Base-by-base conservation (phyloP, 192 early-diverging fungal species). In the Backusella parvicylindrica region DNA sequence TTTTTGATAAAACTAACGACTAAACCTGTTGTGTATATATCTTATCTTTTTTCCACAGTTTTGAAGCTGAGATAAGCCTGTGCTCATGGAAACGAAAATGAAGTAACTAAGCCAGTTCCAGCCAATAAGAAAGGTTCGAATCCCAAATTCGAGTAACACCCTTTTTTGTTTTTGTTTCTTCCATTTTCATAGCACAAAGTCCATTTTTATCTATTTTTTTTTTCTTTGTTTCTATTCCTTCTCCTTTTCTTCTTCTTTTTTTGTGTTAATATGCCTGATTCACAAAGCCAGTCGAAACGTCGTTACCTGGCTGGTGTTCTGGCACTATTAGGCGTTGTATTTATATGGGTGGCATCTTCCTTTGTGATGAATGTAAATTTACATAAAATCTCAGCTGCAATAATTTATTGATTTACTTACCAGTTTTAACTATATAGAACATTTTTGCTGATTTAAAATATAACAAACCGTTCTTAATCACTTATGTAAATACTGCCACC, bases 271-370 rank as follows among this genome's bases (percentile, higher is more conserved):
- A 73, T 73, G 71, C 56, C 71, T 31, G 71, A 73, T 28, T 64
- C 56, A 18, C 37, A 36, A 38, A 33, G 23, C 30, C 41, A 43
- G 35, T 41, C 40, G 32, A 70, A 63, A n/a, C 31, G 75, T 50
- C 88, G 92, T 15, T 89, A 87, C 30, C 77, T 85, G n/a, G 43
- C 86, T 31, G 93, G 93, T 8, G 81, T 93, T n/a, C 15, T 88
- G 2, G 80, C 88, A 33, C 80, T 95, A 23, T 79, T 93, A 13
- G 77, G 83, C 64, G 92, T 95, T 9, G 93, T 94, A 53, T 74
- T 91, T 66, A 93, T 95, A 63, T 95, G 93, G 93, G 91, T 93
- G 3, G 84, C 85, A 0, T 91, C 90, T 47, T 92, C 92, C 21
- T 95, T 93, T 79, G 77, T 93, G 15, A 91, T 92, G 82, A 93